Conservation (phyloP, 306 rosid species). For the Gastrolobium bilobum region DNA sequence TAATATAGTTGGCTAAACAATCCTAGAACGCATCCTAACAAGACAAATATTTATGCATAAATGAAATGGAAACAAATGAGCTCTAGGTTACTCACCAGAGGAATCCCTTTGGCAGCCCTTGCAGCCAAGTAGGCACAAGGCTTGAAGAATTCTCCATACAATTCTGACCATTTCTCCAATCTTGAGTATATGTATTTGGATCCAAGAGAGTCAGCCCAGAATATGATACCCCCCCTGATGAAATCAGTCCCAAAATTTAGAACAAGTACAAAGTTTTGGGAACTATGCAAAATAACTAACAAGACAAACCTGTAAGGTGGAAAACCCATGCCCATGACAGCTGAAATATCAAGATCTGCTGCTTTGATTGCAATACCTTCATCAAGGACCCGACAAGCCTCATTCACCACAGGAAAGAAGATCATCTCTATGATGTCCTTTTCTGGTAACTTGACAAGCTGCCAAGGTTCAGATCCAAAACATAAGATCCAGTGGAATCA, state of each 20-base stretch:
- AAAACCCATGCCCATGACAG: conserved; percentile 96
- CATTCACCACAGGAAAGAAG: conserved; percentile 96
- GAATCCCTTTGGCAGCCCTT: conserved; percentile 86
- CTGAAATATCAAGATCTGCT: conserved; percentile 87
- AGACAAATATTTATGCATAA: background rate
- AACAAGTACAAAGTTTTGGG: background rate
- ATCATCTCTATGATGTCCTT: conserved; percentile 93
- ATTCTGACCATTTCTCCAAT: conserved; percentile 85
- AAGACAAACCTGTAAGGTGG: conserved; percentile 90
- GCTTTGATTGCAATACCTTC: conserved; percentile 96
- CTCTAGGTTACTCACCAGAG: conserved; percentile 71
- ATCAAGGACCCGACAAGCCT: conserved; percentile 94
- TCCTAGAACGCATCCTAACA: background rate
- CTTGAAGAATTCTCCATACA: conserved; percentile 88
- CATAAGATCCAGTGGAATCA: conserved; percentile 31
- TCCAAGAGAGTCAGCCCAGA: conserved; percentile 97
- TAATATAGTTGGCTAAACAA: background rate
- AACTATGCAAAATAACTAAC: conserved; percentile 18
- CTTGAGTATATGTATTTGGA: conserved; percentile 85
- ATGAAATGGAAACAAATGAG: conserved; percentile 34
- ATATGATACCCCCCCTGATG: conserved; percentile 91
- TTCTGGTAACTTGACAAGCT: conserved; percentile 78
- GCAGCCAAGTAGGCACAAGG: conserved; percentile 92
- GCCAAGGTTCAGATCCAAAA: conserved; percentile 51
- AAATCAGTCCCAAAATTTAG: conserved; percentile 47